Evolutionary conservation across 176 grass and related monocot genomes (phyloP), one percentile per base, ranked within the genome.

Genomic region (Areca catechu): DNA sequence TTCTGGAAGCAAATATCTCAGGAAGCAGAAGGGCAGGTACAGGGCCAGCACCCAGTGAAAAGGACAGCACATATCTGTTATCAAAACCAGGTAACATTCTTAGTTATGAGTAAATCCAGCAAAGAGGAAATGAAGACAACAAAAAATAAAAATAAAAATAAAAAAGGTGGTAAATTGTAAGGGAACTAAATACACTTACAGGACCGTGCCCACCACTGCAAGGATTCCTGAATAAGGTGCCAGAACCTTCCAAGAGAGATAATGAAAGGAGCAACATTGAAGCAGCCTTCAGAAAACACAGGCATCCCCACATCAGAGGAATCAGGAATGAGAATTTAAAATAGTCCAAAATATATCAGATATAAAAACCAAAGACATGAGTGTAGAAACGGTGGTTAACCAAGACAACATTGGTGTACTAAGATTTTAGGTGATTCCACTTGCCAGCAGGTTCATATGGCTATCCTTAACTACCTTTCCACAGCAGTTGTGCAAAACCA

Each of bases 1-100:
- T 98, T 82, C 94, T 93, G 48, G 94, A 98, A 24, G 94, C 87
- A 70, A 98, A 98, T 73, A 93, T 89, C 78, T 98, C 94, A 57
- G 94, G 94, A 71, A 98, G 94, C 37, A 98, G 88, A 57, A 98
- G 82, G 22, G 94, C 94, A 54, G 94, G 93, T 61, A 98, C 88
- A 68, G 94, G 94, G 50, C 94, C 94, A 61, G 94, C 94, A 74
- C 94, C 94, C 57, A 98, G 88, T 63, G 94, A 83, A 65, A 98
- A 98, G 22, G 88, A 98, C 49, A 98, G 61, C 50, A 98, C 94
- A 58, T 98, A 98, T 55, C 94, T 98, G 74, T 59, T 71, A 28
- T 14, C 34, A 43, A 43, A 43, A 43, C 1, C 34, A 43, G 14
- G 34, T 9, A 43, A 43, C 7, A 43, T 9, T 14, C 34, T 43